A percentile compares a stretch with the other conserved stretches of the same genome.
These are phyloP conservation scores for Fonsecaea pedrosoi DNA, from an alignment of 2,329 filamentous ascomycete genomes.

Conservation along the genomic window DNA sequence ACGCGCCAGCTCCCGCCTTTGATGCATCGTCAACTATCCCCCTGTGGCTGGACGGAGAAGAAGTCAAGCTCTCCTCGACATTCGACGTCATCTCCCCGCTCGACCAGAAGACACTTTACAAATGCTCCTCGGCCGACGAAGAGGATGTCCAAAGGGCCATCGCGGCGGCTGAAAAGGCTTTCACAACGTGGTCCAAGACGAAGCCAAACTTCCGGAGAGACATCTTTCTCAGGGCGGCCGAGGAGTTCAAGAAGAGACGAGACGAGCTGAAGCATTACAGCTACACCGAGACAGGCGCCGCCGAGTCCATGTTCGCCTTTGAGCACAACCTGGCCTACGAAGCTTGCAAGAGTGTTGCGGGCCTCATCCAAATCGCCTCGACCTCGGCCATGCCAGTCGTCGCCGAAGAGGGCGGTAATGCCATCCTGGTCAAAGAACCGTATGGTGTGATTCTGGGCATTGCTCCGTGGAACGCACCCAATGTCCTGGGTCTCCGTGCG, in stretches of 20 bases:
- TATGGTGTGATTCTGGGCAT: constrained; percentile 80
- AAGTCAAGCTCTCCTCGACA: constrained; percentile 48
- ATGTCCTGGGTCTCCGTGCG: constrained; percentile 56
- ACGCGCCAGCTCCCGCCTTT: constrained; percentile 32
- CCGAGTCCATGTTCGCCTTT: constrained; percentile 47
- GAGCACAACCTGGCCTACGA: constrained; percentile 34
- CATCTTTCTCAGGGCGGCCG: constrained; percentile 72
- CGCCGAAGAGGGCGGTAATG: constrained; percentile 59
- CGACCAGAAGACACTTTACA: constrained; percentile 60
- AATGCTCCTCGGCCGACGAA: constrained; percentile 63
- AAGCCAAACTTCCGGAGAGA: constrained; percentile 68
- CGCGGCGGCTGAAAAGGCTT: constrained; percentile 69
- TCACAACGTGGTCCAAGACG: constrained; percentile 71
- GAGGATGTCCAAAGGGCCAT: constrained; percentile 63
- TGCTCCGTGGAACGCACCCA: constrained; percentile 75
- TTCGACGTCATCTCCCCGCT: constrained; percentile 63
- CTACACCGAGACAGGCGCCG: constrained; percentile 63
- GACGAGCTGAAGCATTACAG: constrained; percentile 69
- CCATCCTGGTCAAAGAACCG: constrained; percentile 75
- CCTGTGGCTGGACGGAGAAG: constrained; percentile 54
- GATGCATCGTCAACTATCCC: constrained; percentile 45
- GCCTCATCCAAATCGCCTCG: constrained; percentile 32
- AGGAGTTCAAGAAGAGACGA: constrained; percentile 64
- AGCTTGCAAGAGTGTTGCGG: constrained; percentile 32
- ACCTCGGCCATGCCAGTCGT: constrained; percentile 58